A percentile compares a stretch with the other conserved stretches of the same genome.
phyloP scores from a whole-genome alignment of 2,329 filamentous ascomycete genomes.

The Cylindrodendrum hubeiense region DNA sequence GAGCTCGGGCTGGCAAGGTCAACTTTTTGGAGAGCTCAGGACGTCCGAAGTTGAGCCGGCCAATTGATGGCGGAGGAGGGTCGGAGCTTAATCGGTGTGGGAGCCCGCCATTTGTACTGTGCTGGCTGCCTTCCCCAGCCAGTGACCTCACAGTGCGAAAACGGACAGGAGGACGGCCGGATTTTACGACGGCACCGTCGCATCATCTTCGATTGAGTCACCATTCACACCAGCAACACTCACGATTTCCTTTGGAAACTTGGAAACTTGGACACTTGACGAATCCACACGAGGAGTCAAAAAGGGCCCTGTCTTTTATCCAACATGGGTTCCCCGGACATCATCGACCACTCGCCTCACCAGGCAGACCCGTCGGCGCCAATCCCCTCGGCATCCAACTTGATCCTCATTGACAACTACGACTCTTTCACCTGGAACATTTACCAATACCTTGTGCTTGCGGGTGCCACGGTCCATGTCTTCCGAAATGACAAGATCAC shows the following conservation, averaged over 20 bases:
- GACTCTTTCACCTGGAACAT: slow-evolving; percentile 99
- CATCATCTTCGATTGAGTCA: slow-evolving; percentile 43
- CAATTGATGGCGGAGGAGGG: slow-evolving; percentile 23
- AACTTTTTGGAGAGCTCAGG: slow-evolving; percentile 48
- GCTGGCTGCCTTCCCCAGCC: background rate
- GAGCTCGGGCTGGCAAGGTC: slow-evolving; percentile 40
- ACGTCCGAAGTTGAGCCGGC: slow-evolving; percentile 44
- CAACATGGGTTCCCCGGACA: slow-evolving; percentile 63
- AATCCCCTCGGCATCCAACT: slow-evolving; percentile 85
- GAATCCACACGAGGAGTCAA: background rate
- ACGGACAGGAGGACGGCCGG: background rate
- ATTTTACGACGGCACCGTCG: slow-evolving; percentile 28
- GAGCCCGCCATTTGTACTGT: slow-evolving; percentile 32
- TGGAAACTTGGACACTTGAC: background rate
- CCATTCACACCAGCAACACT: slow-evolving; percentile 30
- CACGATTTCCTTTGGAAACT: background rate
- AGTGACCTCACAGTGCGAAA: background rate
- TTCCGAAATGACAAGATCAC: slow-evolving; percentile 93
- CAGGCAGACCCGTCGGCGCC: slow-evolving; percentile 81
- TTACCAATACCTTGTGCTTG: slow-evolving; percentile 97
- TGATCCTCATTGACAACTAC: slow-evolving; percentile 98
- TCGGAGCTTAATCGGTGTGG: slow-evolving; percentile 40
- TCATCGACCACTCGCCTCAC: slow-evolving; percentile 86
- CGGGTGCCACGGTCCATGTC: slow-evolving; percentile 91
- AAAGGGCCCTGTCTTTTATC: slow-evolving; percentile 4